Percentiles rank a stretch among this genome's conserved stretches.
Evolutionary conservation across 1,284 basidiomycete genomes (phyloP).

Genomic region (Neotropicomus parvogracilis): DNA sequence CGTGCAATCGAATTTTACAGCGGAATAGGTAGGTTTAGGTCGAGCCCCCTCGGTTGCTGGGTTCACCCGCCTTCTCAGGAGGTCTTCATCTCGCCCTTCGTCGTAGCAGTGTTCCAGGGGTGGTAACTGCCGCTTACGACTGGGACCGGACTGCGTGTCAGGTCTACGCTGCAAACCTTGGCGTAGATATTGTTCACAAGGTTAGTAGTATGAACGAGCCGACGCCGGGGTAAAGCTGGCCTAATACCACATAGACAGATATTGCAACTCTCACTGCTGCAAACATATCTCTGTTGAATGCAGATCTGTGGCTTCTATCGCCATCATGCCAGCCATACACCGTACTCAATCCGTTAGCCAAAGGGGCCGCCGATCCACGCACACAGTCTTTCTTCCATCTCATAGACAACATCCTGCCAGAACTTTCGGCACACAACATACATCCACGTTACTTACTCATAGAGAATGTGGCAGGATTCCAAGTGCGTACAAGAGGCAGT

Average conservation of each 20-base stretch:
- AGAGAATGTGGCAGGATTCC: slow-evolving; percentile 79
- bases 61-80: slow-evolving; percentile 40
- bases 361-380: slow-evolving; percentile 67
- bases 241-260: slow-evolving; percentile 46
- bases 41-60: slow-evolving; percentile 9
- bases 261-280: slow-evolving; percentile 53
- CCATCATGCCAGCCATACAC: slow-evolving; percentile 81
- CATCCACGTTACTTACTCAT: slow-evolving; percentile 61
- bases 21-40: slow-evolving; percentile 55
- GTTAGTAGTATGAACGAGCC: slow-evolving; percentile 34
- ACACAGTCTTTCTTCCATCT: slow-evolving; percentile 72
- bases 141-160: slow-evolving; percentile 72
- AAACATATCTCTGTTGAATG: slow-evolving; percentile 43
- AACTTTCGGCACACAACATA: slow-evolving; percentile 39
- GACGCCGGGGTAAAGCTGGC: not conserved
- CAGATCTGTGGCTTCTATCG: slow-evolving; percentile 68
- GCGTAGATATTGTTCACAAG: slow-evolving; percentile 44
- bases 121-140: slow-evolving; percentile 61
- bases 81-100: slow-evolving; percentile 67
- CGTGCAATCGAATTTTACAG: slow-evolving; percentile 72
- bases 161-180: slow-evolving; percentile 61
- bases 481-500: slow-evolving; percentile 44
- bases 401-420: slow-evolving; percentile 60
- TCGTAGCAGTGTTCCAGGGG: slow-evolving; percentile 43
- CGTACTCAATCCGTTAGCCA: slow-evolving; percentile 65